Base-by-base conservation (phyloP, 345 rosid genomes). In the Sisymbrium altissimum region DNA sequence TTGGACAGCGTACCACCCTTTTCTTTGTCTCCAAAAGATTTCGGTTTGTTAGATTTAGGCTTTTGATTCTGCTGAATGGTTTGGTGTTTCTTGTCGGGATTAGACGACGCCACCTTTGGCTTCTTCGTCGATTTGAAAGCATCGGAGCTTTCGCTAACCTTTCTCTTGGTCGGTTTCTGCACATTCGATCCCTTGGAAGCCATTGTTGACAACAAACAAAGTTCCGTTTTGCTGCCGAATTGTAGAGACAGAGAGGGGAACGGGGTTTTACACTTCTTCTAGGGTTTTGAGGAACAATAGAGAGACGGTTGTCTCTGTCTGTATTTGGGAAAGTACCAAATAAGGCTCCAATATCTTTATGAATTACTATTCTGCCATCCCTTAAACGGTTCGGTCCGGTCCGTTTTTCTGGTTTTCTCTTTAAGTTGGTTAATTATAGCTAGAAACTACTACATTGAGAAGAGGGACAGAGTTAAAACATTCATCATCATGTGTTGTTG, bases 41-140 rank as follows among this genome's bases (percentile, higher is more conserved):
- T 56, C 0, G 75, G 65, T 38, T 76, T 63, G 14, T 14, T 48
- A 60, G 50, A 52, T n/a, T 59, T 53, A 30, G 48, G 36, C 71
- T 50, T 52, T 7, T 56, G 72, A 43, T 60, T 60, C 32, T 39
- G 32, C 48, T 39, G 18, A 36, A 21, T 4, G 23, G 46, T 54
- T 1, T 54, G 29, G 27, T 67, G 61, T 41, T 68, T 55, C 38
- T 68, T 54, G 45, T 55, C 54, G 18, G 65, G 7, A 46, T 39
- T 68, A 39, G 73, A 55, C 7, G 76, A 40, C 1, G 3, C 50
- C 7, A 78, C 43, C 73, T 71, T 78, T 12, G 69, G 77, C 57
- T 78, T 78, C 77, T 78, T 78, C 27, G 77, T 71, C 35, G 77
- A 71, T 21, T 77, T 71, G 0, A 21, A 35, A 50, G 49, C 62